phyloP scores from a whole-genome alignment of 768 basidiomycete species.

The Strobilomyces dryophilus region DNA sequence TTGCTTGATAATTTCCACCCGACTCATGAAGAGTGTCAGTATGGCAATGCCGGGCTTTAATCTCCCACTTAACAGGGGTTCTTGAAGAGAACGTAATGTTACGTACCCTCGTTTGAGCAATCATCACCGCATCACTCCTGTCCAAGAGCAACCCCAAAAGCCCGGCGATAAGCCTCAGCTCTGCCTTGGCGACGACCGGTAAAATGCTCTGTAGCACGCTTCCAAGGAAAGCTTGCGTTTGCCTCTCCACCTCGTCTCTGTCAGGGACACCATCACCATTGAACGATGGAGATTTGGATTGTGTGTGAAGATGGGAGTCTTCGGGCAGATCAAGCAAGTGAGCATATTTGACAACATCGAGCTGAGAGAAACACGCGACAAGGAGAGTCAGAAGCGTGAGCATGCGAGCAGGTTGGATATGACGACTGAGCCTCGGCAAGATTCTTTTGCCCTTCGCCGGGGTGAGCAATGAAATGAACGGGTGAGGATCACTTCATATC shows the following conservation, averaged over 20 bases:
- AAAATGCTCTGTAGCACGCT: constrained; percentile 86
- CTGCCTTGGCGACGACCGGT: constrained; percentile 73
- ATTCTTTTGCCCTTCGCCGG: constrained; percentile 92
- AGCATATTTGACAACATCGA: constrained; percentile 85
- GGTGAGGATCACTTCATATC: constrained; percentile 76
- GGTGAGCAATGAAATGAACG: constrained; percentile 87
- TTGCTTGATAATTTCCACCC: constrained; percentile 91
- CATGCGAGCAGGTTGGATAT: constrained; percentile 74
- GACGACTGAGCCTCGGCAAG: constrained; percentile 82
- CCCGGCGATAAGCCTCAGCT: constrained; percentile 79
- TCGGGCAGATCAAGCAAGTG: constrained; percentile 64
- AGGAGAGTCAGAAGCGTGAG: constrained; percentile 86
- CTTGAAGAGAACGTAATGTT: neutral
- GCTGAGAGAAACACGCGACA: constrained; percentile 89
- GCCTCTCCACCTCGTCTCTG: constrained; percentile 71
- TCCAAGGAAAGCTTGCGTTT: constrained; percentile 85
- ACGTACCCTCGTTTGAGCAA: constrained; percentile 80
- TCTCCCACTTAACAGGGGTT: neutral
- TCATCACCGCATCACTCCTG: constrained; percentile 64
- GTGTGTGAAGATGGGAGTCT: constrained; percentile 40
- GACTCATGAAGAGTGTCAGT: constrained; percentile 85
- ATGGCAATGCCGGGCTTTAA: constrained; percentile 85
- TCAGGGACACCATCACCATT: constrained; percentile 32
- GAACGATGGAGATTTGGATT: constrained; percentile 16
- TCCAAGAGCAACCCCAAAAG: constrained; percentile 80